Conservation (phyloP, 345 rosid genomes). For the Rhizophora mangle region DNA sequence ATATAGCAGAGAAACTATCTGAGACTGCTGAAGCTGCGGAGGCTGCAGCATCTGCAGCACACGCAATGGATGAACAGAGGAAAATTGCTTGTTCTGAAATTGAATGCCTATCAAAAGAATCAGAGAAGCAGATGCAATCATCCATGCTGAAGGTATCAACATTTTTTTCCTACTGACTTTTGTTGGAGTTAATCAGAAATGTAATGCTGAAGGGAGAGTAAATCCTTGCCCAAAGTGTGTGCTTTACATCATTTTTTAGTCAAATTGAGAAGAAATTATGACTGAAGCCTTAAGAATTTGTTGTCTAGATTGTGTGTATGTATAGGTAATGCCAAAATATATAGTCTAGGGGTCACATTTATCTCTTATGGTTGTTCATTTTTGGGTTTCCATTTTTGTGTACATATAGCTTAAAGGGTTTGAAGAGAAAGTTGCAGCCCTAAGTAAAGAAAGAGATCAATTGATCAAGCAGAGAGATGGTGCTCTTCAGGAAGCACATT, state of each 20-base stretch:
- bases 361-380: not conserved
- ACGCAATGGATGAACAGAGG: slow-evolving; percentile 88
- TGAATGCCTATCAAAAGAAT: slow-evolving; percentile 61
- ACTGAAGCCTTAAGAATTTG: not conserved
- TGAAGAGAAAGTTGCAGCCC: slow-evolving; percentile 54
- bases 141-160: slow-evolving; percentile 52
- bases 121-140: slow-evolving; percentile 55
- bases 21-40: slow-evolving; percentile 99
- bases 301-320: too few relatives aligned
- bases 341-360: not conserved
- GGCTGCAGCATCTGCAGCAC: slow-evolving; percentile 94
- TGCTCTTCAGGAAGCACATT: slow-evolving; percentile 78
- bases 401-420: slow-evolving; percentile 62
- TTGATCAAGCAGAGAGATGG: slow-evolving; percentile 78
- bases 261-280: slow-evolving; percentile 1
- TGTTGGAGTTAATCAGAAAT: not conserved
- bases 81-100: slow-evolving; percentile 69
- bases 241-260: too few relatives aligned
- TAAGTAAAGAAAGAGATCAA: slow-evolving; percentile 73
- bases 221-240: too few relatives aligned
- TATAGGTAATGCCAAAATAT: too few relatives aligned
- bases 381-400: slow-evolving; percentile 12
- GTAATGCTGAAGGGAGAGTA: too few relatives aligned
- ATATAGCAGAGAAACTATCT: slow-evolving; percentile 80
- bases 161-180: slow-evolving; percentile 5